Evolutionary conservation across 768 basidiomycete genomes (phyloP).

Genomic region (Rhizopogon salebrosus): DNA sequence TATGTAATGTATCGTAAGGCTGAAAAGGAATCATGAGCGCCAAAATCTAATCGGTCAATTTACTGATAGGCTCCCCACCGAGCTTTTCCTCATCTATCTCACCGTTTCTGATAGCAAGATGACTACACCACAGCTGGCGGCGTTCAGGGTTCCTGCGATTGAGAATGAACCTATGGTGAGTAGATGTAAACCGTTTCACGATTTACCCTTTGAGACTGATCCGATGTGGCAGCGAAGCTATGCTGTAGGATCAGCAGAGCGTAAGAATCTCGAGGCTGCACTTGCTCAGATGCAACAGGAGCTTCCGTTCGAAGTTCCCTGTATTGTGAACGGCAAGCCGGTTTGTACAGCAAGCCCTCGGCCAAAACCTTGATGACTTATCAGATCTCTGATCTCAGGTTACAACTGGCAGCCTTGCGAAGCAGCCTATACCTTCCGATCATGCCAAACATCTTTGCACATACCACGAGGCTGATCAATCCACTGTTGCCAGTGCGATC

Average conservation of each 20-base stretch:
- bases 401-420: constrained; percentile 72
- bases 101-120: constrained; percentile 33
- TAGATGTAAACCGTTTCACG: neutral
- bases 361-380: neutral
- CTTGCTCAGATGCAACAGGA: constrained; percentile 75
- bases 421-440: constrained; percentile 83
- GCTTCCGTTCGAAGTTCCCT: constrained; percentile 89
- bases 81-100: neutral
- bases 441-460: constrained; percentile 76
- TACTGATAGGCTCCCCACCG: too few species aligned
- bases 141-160: constrained; percentile 80
- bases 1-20: too few species aligned
- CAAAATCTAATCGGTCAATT: too few species aligned
- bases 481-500: constrained; percentile 73
- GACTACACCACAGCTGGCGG: constrained; percentile 71
- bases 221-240: constrained; percentile 56
- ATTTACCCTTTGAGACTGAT: neutral
- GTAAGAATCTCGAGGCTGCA: constrained; percentile 65
- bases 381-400: constrained; percentile 40
- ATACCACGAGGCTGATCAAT: constrained; percentile 85
- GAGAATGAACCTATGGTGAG: constrained; percentile 93
- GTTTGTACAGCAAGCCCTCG: constrained; percentile 36
- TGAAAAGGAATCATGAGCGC: too few species aligned
- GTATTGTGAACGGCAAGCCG: constrained; percentile 84
- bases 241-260: constrained; percentile 73